phyloP scores from a whole-genome alignment of 345 rosid genomes.

The Psidium friedrichsthalianum region DNA sequence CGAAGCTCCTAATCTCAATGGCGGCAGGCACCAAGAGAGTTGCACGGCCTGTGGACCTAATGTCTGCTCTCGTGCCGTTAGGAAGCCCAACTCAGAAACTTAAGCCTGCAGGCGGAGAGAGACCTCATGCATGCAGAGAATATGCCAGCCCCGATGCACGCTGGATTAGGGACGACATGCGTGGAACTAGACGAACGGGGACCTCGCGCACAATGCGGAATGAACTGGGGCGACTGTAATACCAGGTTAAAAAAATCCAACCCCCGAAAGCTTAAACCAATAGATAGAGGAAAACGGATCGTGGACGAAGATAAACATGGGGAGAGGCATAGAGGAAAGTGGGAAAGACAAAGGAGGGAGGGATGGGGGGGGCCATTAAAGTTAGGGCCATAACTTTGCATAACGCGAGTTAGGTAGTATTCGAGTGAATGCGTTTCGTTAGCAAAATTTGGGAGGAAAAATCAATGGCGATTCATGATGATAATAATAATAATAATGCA shows the following conservation, averaged over 20 bases:
- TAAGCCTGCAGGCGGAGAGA: neutral
- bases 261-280: too few relatives aligned
- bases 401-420: neutral
- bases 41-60: too few relatives aligned
- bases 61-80: neutral
- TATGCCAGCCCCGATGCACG: neutral
- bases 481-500: too few relatives aligned
- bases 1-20: too few relatives aligned
- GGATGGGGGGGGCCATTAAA: constrained; percentile 1
- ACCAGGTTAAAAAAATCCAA: too few relatives aligned
- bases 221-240: neutral
- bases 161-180: neutral
- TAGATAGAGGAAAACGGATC: too few relatives aligned
- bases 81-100: neutral
- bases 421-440: constrained; percentile 1
- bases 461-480: neutral
- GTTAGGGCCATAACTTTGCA: constrained; percentile 6
- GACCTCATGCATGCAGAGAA: neutral
- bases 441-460: neutral
- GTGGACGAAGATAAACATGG: neutral
- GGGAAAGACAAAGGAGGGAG: neutral
- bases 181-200: neutral
- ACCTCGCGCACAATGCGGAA: neutral
- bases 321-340: neutral
- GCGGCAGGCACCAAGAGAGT: too few relatives aligned